Evolutionary conservation across 2,329 filamentous ascomycete species (phyloP).

Genomic region (Cadophora gregata): DNA sequence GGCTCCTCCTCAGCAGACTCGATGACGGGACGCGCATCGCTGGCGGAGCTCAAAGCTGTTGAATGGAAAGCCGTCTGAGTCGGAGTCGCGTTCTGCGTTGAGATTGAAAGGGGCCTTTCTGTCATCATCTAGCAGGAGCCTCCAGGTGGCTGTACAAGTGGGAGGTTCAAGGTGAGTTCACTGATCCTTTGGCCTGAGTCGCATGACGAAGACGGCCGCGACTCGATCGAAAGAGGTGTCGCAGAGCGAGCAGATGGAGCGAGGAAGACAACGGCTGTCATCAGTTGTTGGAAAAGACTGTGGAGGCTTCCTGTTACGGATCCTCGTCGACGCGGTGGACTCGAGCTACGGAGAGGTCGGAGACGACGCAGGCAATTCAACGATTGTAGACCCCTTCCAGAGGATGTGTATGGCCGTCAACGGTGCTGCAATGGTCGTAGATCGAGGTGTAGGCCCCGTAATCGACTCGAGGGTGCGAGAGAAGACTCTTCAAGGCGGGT

Average conservation of each 20-base stretch:
- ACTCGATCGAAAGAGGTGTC: conserved; percentile 42
- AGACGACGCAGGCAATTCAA: neutral
- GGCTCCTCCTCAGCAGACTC: conserved; percentile 74
- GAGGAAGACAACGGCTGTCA: conserved; percentile 36
- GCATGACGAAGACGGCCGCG: conserved; percentile 47
- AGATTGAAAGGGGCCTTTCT: conserved; percentile 46
- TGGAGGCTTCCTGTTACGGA: conserved; percentile 20
- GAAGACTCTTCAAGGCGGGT: conserved; percentile 27
- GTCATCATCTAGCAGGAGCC: conserved; percentile 48
- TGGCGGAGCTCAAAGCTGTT: conserved; percentile 32
- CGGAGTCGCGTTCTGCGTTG: conserved; percentile 46
- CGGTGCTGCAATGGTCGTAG: neutral
- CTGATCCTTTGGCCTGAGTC: conserved; percentile 45
- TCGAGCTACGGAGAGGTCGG: conserved; percentile 24
- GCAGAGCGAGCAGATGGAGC: conserved; percentile 38
- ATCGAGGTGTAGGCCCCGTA: conserved; percentile 5
- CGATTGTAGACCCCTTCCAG: conserved; percentile 12
- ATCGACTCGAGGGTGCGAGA: conserved; percentile 21
- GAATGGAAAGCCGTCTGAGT: conserved; percentile 37
- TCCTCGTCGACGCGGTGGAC: conserved; percentile 28
- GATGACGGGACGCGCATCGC: conserved; percentile 43
- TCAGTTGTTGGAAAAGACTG: conserved; percentile 36
- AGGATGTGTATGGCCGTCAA: conserved; percentile 8
- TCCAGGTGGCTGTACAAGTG: conserved; percentile 42
- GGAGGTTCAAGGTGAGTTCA: conserved; percentile 45